A percentile compares a stretch with the other conserved stretches of the same genome.
Evolutionary conservation across 495 filamentous ascomycete species (phyloP).

Genomic region (Acidomyces sp.): DNA sequence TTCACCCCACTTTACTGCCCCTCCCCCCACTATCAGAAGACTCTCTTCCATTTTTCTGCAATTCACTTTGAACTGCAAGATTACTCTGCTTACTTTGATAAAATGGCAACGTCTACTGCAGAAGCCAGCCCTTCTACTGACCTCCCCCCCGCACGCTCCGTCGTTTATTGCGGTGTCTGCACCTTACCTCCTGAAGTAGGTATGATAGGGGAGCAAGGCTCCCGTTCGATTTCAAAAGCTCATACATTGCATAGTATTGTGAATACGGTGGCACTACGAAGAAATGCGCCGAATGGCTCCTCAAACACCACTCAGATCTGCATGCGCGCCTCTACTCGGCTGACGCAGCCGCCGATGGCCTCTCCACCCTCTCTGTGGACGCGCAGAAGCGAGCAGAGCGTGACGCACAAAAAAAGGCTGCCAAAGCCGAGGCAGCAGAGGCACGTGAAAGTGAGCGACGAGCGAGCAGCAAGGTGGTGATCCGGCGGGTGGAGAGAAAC

Average conservation of each 20-base stretch:
- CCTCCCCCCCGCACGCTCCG: no score
- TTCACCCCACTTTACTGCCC: no score
- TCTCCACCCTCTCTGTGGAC: conserved; percentile 71
- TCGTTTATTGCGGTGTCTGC: conserved; percentile 84
- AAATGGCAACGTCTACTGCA: no score
- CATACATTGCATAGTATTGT: conserved; percentile 84
- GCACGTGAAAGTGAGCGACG: conserved; percentile 63
- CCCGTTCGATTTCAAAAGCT: no score
- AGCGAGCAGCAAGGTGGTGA: conserved; percentile 65
- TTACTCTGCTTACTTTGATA: no score
- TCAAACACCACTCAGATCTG: conserved; percentile 56
- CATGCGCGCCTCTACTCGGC: conserved; percentile 68
- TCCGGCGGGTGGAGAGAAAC: conserved; percentile 94
- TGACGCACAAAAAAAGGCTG: conserved; percentile 87
- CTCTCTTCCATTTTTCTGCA: no score
- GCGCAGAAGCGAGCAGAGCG: conserved; percentile 86
- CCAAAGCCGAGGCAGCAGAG: conserved; percentile 76
- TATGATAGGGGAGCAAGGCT: no score
- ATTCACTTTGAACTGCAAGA: no score
- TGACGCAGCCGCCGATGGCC: conserved; percentile 74
- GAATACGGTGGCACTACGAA: conserved; percentile 97
- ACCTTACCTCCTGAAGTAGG: conserved; percentile 85
- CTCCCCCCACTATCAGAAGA: no score
- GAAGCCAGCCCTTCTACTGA: no score
- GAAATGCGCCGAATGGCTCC: conserved; percentile 93